phyloP scores from a whole-genome alignment of 2,329 filamentous ascomycete genomes.

The Xylariaceae sp. region DNA sequence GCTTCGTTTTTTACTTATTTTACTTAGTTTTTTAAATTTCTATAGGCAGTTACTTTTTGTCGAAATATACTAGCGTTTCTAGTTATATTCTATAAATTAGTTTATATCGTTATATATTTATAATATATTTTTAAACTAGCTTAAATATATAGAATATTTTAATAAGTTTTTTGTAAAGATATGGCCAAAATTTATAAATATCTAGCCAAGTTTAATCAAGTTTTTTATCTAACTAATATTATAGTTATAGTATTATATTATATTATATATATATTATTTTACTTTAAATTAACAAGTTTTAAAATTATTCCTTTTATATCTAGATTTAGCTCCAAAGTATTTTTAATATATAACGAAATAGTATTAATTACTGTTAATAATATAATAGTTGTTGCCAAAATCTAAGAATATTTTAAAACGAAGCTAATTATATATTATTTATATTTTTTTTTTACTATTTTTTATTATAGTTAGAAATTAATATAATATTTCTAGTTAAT shows the following conservation, averaged over 20 bases:
- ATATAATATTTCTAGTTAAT: constrained; percentile 2
- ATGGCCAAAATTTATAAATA: no score
- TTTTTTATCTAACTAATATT: no score
- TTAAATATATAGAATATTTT: neutral
- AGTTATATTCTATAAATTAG: constrained; percentile 3
- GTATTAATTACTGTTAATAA: constrained; percentile 1
- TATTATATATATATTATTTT: no score
- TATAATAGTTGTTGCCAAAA: constrained; percentile 5
- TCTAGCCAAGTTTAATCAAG: no score
- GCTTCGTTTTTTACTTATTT: constrained; percentile 1
- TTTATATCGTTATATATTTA: constrained; percentile 5
- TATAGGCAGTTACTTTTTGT: neutral
- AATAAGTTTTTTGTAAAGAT: constrained; percentile 1
- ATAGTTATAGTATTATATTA: no score
- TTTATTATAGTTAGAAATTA: neutral
- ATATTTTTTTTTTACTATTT: neutral
- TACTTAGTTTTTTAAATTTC: constrained; percentile 4
- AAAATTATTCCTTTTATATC: no score
- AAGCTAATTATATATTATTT: constrained; percentile 1
- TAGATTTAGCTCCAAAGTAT: no score
- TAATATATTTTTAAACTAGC: neutral
- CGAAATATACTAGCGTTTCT: constrained; percentile 1
- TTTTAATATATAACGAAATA: no score
- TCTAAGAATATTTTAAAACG: constrained; percentile 8
- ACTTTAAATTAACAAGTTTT: no score